Evolutionary conservation across 2,329 filamentous ascomycete species (phyloP), one percentile per base, ranked within the genome.

Genomic region (Fusarium armeniacum): DNA sequence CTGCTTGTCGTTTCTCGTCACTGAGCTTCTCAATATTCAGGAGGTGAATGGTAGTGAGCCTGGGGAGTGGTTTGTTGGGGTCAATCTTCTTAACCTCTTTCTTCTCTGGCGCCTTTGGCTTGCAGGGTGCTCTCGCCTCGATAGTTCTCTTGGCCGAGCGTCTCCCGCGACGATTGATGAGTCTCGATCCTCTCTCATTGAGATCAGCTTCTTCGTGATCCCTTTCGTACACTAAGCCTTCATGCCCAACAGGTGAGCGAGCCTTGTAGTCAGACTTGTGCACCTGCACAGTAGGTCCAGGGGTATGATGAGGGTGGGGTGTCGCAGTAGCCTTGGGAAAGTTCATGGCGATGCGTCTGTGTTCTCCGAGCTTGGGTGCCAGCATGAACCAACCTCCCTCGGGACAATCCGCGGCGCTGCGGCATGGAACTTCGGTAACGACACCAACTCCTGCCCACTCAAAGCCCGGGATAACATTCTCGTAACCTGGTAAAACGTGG

Each of bases 21-120:
- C 33, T 40, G 15, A 64, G 44, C 8, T 28, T 30, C 35, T 64
- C 61, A 4, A 64, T 44, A 18, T 65, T 64, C n/a, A 58, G 15
- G 22, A 64, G 40, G 7, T 64, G 59, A 20, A 18, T 11, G n/a
- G 46, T 40, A 5, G 11, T 62, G 33, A 64, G 59, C 22, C 40
- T 50, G 24, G 59, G 59, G 15, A 50, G 44, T 22, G 53, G 36
- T 12, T 40, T 35, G 18, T 61, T 58, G n/a, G 58, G 53, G 15
- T 50, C 47, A 20, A 24, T 16, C 18, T 44, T 58, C 30, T 30
- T 28, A 13, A 9, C 3, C 6, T 43, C 35, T 11, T 41, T 16
- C 30, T 45, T 22, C 11, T 24, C 32, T 6, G 53, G 6, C n/a
- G 12, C 4, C 36, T 40, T 33, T 28, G 36, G 22, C 33, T 38